phyloP scores from a whole-genome alignment of 2,329 filamentous ascomycete genomes.

The Phyllosticta paracitricarpa region DNA sequence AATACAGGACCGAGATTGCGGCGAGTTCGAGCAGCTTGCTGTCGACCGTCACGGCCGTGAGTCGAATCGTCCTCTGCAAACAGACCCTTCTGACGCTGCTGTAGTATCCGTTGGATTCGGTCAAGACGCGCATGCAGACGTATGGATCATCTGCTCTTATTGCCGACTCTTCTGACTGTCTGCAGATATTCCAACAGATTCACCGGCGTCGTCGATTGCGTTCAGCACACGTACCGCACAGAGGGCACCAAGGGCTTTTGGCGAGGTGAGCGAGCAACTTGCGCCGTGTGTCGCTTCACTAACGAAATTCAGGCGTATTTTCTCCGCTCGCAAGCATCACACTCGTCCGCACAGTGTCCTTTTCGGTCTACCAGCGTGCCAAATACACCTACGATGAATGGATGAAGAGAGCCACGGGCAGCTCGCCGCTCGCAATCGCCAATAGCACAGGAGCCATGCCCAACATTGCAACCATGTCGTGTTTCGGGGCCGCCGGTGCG shows the following conservation, averaged over 20 bases:
- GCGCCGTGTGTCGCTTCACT: slow-evolving; percentile 10
- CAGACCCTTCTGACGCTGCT: background rate
- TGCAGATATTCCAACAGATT: slow-evolving; percentile 50
- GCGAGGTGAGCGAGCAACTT: slow-evolving; percentile 37
- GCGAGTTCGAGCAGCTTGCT: slow-evolving; percentile 68
- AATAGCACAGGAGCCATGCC: slow-evolving; percentile 62
- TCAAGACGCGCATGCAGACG: slow-evolving; percentile 84
- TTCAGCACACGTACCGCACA: slow-evolving; percentile 59
- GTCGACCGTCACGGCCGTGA: slow-evolving; percentile 62
- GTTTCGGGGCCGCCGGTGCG: slow-evolving; percentile 68
- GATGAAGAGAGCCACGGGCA: slow-evolving; percentile 54
- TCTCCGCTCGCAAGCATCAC: slow-evolving; percentile 74
- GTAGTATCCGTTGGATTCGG: slow-evolving; percentile 72
- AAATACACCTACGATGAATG: slow-evolving; percentile 64
- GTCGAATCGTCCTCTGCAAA: slow-evolving; percentile 14
- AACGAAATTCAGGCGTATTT: slow-evolving; percentile 48
- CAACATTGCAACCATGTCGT: slow-evolving; percentile 61
- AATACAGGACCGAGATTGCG: slow-evolving; percentile 70
- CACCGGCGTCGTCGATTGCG: slow-evolving; percentile 62
- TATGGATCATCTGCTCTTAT: slow-evolving; percentile 18
- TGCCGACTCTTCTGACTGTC: background rate
- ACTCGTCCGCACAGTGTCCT: slow-evolving; percentile 65
- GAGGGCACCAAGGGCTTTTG: slow-evolving; percentile 43
- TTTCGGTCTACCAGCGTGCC: slow-evolving; percentile 68
- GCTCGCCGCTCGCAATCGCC: slow-evolving; percentile 64